Evolutionary conservation across 352 stramenopile genomes (phyloP).

Genomic region (Phytophthora fragariae): DNA sequence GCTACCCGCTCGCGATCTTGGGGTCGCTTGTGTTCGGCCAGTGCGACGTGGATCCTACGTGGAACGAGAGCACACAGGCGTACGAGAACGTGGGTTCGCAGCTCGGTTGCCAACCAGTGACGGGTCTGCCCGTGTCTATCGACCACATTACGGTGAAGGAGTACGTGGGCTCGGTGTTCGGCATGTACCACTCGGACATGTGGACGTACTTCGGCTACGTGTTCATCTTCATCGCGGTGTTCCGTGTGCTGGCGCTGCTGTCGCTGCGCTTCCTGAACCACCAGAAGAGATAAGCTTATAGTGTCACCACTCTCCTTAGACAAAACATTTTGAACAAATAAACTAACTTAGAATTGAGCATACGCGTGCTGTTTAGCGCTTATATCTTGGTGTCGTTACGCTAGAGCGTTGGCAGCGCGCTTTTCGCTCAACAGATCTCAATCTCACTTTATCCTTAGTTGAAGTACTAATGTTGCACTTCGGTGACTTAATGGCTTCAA

Average conservation of each 20-base stretch:
- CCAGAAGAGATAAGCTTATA: constrained; percentile 36
- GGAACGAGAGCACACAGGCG: constrained; percentile 20
- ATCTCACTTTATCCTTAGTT: too few relatives aligned
- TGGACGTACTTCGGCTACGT: constrained; percentile 43
- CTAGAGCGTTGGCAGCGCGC: too few relatives aligned
- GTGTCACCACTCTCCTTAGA: background rate
- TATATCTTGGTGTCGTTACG: too few relatives aligned
- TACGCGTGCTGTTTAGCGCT: too few relatives aligned
- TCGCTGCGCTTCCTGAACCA: constrained; percentile 45
- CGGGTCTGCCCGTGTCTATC: constrained; percentile 23
- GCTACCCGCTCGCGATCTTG: constrained; percentile 36
- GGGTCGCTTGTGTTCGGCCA: constrained; percentile 33
- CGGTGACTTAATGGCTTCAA: too few relatives aligned
- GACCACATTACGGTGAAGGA: constrained; percentile 28
- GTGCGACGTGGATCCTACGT: constrained; percentile 36
- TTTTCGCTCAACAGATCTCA: too few relatives aligned
- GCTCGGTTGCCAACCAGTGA: constrained; percentile 29
- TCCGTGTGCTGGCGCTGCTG: constrained; percentile 43
- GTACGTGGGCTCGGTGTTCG: constrained; percentile 35
- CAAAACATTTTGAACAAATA: constrained; percentile 1
- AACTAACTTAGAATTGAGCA: background rate
- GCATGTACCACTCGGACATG: constrained; percentile 39
- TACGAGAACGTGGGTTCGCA: constrained; percentile 34
- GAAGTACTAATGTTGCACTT: too few relatives aligned
- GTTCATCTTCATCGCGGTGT: constrained; percentile 44